These are phyloP conservation scores for Verticillium alfalfae DNA, from an alignment of 2,329 filamentous ascomycete species.

Conservation along the genomic window DNA sequence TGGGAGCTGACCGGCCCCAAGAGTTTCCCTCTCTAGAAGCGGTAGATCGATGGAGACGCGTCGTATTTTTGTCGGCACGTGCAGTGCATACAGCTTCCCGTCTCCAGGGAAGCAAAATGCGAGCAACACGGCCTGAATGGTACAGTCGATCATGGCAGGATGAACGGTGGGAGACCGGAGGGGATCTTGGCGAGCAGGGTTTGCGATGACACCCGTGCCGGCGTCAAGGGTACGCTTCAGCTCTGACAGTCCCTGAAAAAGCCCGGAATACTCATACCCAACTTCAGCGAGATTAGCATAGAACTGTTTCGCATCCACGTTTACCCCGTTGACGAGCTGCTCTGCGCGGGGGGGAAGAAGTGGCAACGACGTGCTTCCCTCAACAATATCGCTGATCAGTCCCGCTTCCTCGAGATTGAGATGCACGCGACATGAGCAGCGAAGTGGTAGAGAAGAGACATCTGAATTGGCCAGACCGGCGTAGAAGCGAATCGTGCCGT, in stretches of 20 bases:
- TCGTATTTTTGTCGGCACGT: constrained; percentile 21
- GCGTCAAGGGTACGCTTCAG: constrained; percentile 9
- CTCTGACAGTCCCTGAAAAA: neutral
- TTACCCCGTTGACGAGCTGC: no score
- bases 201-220: constrained; percentile 6
- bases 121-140: constrained; percentile 26
- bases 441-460: no score
- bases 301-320: neutral
- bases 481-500: no score
- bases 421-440: no score
- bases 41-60: constrained; percentile 9
- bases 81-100: constrained; percentile 21
- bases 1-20: no score
- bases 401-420: no score
- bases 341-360: no score
- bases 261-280: neutral
- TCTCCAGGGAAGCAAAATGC: constrained; percentile 25
- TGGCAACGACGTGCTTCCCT: no score
- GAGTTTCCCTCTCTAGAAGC: neutral
- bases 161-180: constrained; percentile 17
- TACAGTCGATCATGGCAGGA: constrained; percentile 24
- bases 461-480: no score
- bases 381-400: no score
- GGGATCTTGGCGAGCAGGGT: constrained; percentile 6
- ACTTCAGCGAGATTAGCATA: neutral